Conservation (phyloP, 352 stramenopile species). For the Phytophthora melonis region DNA sequence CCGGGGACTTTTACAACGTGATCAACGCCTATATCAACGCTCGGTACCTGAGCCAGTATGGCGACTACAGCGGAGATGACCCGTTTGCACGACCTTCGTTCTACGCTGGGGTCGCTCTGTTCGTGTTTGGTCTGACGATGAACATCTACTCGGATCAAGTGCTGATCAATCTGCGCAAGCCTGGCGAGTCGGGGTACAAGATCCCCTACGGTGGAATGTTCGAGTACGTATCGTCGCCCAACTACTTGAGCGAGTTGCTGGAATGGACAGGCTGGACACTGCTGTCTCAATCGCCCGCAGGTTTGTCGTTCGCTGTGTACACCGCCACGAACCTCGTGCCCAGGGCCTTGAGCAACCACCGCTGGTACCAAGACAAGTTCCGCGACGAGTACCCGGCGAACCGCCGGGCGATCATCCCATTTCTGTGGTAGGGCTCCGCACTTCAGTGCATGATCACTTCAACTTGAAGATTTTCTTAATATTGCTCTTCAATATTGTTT, state of each 20-base stretch:
- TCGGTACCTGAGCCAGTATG: constrained; percentile 68
- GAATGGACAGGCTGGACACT: constrained; percentile 79
- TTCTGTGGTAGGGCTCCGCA: constrained; percentile 41
- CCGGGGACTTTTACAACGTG: constrained; percentile 69
- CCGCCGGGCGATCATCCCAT: constrained; percentile 51
- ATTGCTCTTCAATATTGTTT: too few species aligned
- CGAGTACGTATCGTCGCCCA: constrained; percentile 75
- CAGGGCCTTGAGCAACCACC: constrained; percentile 58
- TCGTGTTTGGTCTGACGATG: constrained; percentile 58
- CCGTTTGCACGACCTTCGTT: constrained; percentile 55
- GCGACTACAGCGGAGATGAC: constrained; percentile 54
- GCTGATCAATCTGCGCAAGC: constrained; percentile 71
- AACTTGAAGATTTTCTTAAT: neutral
- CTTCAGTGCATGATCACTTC: neutral
- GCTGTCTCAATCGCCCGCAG: constrained; percentile 63
- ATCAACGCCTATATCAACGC: constrained; percentile 83
- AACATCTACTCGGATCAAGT: constrained; percentile 79
- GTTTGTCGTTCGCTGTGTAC: constrained; percentile 61
- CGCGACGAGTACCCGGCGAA: constrained; percentile 47
- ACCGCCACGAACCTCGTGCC: constrained; percentile 60
- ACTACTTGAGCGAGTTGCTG: constrained; percentile 81
- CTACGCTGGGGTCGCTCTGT: constrained; percentile 60
- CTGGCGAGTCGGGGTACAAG: constrained; percentile 63
- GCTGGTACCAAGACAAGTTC: constrained; percentile 70
- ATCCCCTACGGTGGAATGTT: constrained; percentile 75